These are phyloP conservation scores for Alnus rubra DNA, from an alignment of 306 rosid species.

Conservation along the genomic window DNA sequence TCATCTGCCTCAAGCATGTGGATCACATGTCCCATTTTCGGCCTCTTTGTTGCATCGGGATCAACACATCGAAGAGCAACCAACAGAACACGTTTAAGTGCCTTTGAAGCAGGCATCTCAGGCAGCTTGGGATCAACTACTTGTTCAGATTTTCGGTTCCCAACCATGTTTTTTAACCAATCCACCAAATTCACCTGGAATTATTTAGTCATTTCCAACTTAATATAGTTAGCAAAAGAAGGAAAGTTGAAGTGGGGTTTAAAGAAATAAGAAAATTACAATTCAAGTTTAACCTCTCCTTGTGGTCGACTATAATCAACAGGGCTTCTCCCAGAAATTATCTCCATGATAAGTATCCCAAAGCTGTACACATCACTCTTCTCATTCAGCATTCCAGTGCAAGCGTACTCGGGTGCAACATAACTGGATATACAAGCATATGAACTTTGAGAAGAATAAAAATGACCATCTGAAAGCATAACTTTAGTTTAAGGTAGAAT, in stretches of 20 bases:
- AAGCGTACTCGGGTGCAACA: constrained; percentile 98
- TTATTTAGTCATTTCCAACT: constrained; percentile 14
- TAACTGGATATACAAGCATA: constrained; percentile 56
- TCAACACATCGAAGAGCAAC: constrained; percentile 97
- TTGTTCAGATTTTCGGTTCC: constrained; percentile 78
- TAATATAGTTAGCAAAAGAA: constrained; percentile 20
- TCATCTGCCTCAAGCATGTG: constrained; percentile 99
- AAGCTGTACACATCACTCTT: constrained; percentile 96
- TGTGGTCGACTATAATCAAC: constrained; percentile 85
- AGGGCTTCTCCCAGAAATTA: constrained; percentile 85
- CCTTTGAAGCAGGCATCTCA: constrained; percentile 84
- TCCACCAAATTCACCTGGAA: constrained; percentile 85
- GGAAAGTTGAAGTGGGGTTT: not conserved
- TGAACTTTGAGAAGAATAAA: constrained; percentile 5
- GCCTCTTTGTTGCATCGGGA: constrained; percentile 92
- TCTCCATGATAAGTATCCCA: constrained; percentile 93
- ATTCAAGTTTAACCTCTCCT: constrained; percentile 74
- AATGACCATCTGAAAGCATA: not conserved
- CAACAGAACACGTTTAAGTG: constrained; percentile 78
- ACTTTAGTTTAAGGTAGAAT: not conserved
- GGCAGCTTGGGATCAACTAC: constrained; percentile 86
- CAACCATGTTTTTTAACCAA: constrained; percentile 92
- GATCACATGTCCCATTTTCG: constrained; percentile 94
- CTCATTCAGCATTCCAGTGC: constrained; percentile 98
- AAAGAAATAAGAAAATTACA: constrained; percentile 17